Evolutionary conservation across 2,329 filamentous ascomycete species (phyloP).

Genomic region (Alternaria sp.): DNA sequence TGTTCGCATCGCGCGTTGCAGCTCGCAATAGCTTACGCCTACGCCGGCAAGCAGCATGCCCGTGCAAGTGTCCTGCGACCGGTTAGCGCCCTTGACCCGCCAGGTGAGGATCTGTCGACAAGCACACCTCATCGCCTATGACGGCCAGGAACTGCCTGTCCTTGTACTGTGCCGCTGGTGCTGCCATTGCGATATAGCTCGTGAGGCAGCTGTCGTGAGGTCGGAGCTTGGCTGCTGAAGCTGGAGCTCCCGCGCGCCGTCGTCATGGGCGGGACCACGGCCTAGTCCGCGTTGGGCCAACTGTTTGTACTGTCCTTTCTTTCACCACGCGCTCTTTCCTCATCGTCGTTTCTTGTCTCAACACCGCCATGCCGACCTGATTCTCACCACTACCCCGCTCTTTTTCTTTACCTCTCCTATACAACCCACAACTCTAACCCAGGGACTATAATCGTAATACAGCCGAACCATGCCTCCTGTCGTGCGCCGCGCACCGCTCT

Average conservation of each 20-base stretch:
- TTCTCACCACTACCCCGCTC: conserved; percentile 1
- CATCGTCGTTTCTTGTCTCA: conserved; percentile 10
- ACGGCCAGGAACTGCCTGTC: conserved; percentile 96
- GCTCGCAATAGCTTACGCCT: conserved; percentile 69
- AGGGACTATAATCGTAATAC: conserved; percentile 1
- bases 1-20: neutral
- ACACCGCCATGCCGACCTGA: conserved; percentile 37
- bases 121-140: conserved; percentile 88
- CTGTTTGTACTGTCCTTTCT: conserved; percentile 26
- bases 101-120: neutral
- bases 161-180: conserved; percentile 67
- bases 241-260: conserved; percentile 20
- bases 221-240: conserved; percentile 27
- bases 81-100: conserved; percentile 22
- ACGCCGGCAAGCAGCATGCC: conserved; percentile 94
- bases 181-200: conserved; percentile 61
- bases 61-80: conserved; percentile 85
- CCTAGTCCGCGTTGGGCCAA: conserved; percentile 33
- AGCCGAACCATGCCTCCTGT: conserved; percentile 63
- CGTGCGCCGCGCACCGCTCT: conserved; percentile 80
- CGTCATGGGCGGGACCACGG: conserved; percentile 35
- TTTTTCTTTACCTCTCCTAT: neutral
- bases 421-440: neutral
- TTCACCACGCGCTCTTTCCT: conserved; percentile 14
- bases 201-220: conserved; percentile 27